Base-by-base conservation (phyloP, 192 early-diverging fungal species). In the Coemansia sp. region DNA sequence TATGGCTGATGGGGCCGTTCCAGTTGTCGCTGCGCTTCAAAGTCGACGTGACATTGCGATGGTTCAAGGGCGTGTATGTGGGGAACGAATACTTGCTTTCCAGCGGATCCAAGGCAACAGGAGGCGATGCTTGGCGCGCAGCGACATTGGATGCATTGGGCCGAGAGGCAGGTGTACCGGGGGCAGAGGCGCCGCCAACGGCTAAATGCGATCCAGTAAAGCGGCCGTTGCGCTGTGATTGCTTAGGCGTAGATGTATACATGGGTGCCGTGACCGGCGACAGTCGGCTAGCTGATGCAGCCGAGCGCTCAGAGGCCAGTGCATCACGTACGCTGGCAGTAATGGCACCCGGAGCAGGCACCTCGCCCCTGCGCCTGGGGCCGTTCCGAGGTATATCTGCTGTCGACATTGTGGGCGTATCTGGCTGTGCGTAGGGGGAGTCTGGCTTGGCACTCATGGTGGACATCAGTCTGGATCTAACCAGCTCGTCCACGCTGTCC, bases 11-110 rank as follows among this genome's bases (percentile, higher is more conserved):
- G 1, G 45, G 23, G 20, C 61, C 67, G 4, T 65, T 51, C 6
- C 65, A 61, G 2, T 43, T 56, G 33, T 69, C 66, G 14, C 57
- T 44, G 15, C 58, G 56, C 27, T 50, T 52, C 49, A 76, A 43
- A 2, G 53, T 54, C 50, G 72, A 76, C 11, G 57, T 53, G n/a
- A 56, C 49, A 26, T 64, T 68, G 19, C 57, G 52, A 9, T 49
- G 48, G 30, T 55, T 60, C 22, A 76, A 46, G 20, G 56, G 48
- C 38, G 53, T 18, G 24, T 61, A 61, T 7, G 61, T 10, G 3
- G 72, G 72, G 13, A 76, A 76, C 53, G 72, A 76, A 46, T 76
- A 76, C 3, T 38, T 53, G 55, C 72, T 69, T 13, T 76, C 67
- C 17, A 69, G 15, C 0, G 52, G 17, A 1, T 46, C 56, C 33